These are phyloP conservation scores for Cladobotryum mycophilum DNA, from an alignment of 2,329 filamentous ascomycete genomes.

Conservation along the genomic window DNA sequence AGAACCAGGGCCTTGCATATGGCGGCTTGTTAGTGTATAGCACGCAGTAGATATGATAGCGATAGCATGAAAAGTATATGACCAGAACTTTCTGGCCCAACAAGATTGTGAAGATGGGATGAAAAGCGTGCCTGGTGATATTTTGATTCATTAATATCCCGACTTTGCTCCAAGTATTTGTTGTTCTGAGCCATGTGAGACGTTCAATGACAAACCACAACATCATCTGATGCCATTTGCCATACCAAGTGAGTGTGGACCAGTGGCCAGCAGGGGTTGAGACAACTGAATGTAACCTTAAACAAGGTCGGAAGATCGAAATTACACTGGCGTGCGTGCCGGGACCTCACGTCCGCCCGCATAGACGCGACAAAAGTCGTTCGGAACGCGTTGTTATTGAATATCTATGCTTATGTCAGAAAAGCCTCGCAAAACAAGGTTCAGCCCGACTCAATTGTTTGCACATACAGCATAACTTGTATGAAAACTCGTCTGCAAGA, in stretches of 20 bases:
- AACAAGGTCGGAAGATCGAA: background rate
- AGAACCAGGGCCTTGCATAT: background rate
- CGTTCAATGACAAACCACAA: background rate
- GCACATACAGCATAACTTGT: no score
- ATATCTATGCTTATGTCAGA: no score
- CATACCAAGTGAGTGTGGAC: background rate
- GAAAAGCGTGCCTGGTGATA: no score
- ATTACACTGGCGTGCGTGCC: background rate
- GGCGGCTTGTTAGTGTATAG: background rate
- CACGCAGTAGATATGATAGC: background rate
- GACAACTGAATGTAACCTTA: background rate
- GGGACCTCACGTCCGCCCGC: background rate
- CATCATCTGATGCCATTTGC: background rate
- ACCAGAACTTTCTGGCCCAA: no score
- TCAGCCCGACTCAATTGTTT: no score
- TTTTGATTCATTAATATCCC: no score
- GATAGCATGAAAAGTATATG: no score
- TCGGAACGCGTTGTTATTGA: no score
- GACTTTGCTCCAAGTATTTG: no score
- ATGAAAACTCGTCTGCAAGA: no score
- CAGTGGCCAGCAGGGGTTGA: background rate
- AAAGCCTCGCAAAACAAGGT: no score
- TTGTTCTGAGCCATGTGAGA: background rate
- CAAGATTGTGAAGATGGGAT: no score
- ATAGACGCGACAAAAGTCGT: background rate